Evolutionary conservation across 2,329 filamentous ascomycete genomes (phyloP).

Genomic region (Lachnellula willkommii): DNA sequence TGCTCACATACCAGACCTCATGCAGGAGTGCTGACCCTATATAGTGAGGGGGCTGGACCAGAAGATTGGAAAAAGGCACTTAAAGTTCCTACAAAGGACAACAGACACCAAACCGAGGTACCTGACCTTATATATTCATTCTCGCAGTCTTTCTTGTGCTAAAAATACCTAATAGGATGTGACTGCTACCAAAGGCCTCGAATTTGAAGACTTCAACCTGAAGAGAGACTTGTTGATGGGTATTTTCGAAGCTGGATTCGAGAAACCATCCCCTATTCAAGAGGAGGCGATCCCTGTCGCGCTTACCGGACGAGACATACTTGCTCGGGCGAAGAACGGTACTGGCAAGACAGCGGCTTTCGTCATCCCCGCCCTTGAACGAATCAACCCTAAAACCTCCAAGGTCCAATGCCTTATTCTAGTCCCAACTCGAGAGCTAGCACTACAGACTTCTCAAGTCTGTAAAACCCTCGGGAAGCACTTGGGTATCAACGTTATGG

Average conservation of each 20-base stretch:
- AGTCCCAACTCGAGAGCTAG: constrained; percentile 92
- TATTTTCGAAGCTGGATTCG: constrained; percentile 97
- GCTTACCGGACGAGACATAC: constrained; percentile 87
- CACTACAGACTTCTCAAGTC: constrained; percentile 96
- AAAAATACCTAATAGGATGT: constrained; percentile 65
- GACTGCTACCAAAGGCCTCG: constrained; percentile 92
- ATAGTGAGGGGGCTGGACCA: constrained; percentile 37
- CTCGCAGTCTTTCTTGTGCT: background rate
- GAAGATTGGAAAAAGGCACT: constrained; percentile 71
- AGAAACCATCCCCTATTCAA: constrained; percentile 98
- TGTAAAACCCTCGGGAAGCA: constrained; percentile 99
- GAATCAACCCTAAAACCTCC: constrained; percentile 91
- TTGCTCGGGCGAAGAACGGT: constrained; percentile 96
- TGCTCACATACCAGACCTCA: constrained; percentile 10
- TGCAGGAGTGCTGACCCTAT: constrained; percentile 38
- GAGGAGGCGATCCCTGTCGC: constrained; percentile 98
- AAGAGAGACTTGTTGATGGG: constrained; percentile 97
- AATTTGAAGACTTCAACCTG: constrained; percentile 95
- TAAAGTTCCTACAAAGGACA: constrained; percentile 68
- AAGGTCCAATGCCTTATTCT: constrained; percentile 97
- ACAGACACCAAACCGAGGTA: constrained; percentile 76
- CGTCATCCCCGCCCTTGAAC: constrained; percentile 89
- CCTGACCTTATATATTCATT: background rate
- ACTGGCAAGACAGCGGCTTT: constrained; percentile 98
- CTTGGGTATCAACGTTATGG: constrained; percentile 97